Evolutionary conservation across 768 basidiomycete genomes (phyloP).

Genomic region (Coprinopsis strossmayeri): DNA sequence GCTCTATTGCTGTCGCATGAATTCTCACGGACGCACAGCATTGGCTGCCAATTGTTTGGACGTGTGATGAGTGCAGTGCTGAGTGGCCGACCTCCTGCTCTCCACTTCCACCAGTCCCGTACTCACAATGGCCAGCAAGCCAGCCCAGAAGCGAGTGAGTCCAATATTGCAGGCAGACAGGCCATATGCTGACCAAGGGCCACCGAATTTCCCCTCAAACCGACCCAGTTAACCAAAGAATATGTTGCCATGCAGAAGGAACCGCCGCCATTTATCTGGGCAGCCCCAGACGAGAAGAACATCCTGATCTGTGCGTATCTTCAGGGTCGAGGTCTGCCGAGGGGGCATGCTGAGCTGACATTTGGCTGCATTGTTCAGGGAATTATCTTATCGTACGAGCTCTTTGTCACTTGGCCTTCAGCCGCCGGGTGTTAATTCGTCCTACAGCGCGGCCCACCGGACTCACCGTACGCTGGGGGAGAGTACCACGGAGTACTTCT

Average conservation of each 20-base stretch:
- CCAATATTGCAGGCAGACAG: background rate
- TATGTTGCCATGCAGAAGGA: slow-evolving; percentile 87
- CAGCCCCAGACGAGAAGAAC: slow-evolving; percentile 95
- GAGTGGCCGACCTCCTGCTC: too few species aligned
- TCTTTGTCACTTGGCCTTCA: slow-evolving; percentile 4
- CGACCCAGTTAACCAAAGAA: slow-evolving; percentile 88
- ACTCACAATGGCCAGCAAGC: slow-evolving; percentile 90
- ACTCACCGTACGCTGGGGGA: slow-evolving; percentile 85
- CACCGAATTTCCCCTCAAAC: too few species aligned
- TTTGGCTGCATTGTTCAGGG: slow-evolving; percentile 44
- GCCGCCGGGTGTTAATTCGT: slow-evolving; percentile 12
- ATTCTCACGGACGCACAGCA: too few species aligned
- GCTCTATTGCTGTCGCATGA: too few species aligned
- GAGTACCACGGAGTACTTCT: slow-evolving; percentile 92
- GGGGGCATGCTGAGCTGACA: background rate
- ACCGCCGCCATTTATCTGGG: slow-evolving; percentile 95
- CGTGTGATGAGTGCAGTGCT: too few species aligned
- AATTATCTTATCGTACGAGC: slow-evolving; percentile 83
- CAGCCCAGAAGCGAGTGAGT: slow-evolving; percentile 76
- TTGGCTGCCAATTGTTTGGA: too few species aligned
- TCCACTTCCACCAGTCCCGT: too few species aligned
- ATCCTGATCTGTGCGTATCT: slow-evolving; percentile 79
- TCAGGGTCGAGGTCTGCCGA: slow-evolving; percentile 4
- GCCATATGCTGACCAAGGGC: background rate
- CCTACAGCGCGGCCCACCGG: slow-evolving; percentile 83